Evolutionary conservation across 768 basidiomycete genomes (phyloP).

Genomic region (Suillus alpinus): DNA sequence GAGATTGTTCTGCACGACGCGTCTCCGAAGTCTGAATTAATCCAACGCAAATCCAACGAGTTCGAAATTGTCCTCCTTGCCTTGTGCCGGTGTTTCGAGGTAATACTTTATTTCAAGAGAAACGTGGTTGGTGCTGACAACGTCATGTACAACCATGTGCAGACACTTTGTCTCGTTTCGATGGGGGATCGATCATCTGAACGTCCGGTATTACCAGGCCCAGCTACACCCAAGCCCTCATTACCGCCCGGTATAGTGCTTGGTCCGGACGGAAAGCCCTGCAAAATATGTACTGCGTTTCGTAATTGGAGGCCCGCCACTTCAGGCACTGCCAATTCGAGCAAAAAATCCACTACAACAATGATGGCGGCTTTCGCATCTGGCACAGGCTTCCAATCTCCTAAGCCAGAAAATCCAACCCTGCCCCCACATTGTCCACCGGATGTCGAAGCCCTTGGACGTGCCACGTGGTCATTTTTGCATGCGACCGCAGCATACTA

Average conservation of each 20-base stretch:
- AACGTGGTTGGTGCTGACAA: background rate
- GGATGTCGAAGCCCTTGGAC: conserved; percentile 85
- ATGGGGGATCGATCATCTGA: conserved; percentile 4
- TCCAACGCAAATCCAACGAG: background rate
- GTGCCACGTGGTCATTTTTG: conserved; percentile 95
- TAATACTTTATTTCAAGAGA: background rate
- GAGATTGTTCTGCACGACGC: no score
- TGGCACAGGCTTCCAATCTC: conserved; percentile 24
- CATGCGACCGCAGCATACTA: conserved; percentile 96
- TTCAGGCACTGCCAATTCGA: conserved; percentile 23
- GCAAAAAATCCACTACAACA: conserved; percentile 28
- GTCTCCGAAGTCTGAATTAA: no score
- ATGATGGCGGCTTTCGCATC: conserved; percentile 35
- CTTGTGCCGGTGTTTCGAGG: background rate
- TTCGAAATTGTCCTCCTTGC: background rate
- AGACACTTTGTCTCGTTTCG: background rate
- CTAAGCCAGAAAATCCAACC: conserved; percentile 28
- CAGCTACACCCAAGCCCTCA: conserved; percentile 14
- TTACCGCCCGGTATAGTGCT: conserved; percentile 83
- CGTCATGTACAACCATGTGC: background rate
- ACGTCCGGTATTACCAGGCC: conserved; percentile 1
- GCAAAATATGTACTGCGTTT: conserved; percentile 88
- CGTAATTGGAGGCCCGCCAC: conserved; percentile 58
- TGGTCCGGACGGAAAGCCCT: conserved; percentile 92
- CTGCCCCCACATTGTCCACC: conserved; percentile 78